Conservation (phyloP, 495 filamentous ascomycete genomes). For the Chaetomium tenue region DNA sequence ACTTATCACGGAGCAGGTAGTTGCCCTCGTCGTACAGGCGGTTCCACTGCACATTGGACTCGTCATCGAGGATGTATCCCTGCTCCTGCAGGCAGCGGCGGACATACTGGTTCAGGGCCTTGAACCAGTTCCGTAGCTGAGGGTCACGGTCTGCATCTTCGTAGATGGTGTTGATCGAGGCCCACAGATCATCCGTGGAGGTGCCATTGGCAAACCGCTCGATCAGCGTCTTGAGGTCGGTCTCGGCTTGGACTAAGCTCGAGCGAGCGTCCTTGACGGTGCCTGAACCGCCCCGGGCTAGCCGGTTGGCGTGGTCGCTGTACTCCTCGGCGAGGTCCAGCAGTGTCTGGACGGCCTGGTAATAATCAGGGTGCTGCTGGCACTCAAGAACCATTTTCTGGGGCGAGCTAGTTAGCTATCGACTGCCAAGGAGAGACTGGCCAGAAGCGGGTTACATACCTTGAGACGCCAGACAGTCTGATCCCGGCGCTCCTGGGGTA, state of each 20-base stretch:
- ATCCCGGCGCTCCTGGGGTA: conserved; percentile 91
- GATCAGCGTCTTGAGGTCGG: conserved; percentile 80
- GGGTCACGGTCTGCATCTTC: conserved; percentile 86
- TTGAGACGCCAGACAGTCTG: conserved; percentile 91
- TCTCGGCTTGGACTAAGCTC: conserved; percentile 67
- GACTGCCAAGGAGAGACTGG: background rate
- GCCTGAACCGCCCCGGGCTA: conserved; percentile 60
- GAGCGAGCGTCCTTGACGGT: conserved; percentile 68
- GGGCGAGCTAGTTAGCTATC: conserved; percentile 19
- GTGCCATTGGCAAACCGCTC: conserved; percentile 97
- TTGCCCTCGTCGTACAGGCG: conserved; percentile 80
- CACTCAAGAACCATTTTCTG: conserved; percentile 95
- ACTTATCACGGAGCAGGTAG: conserved; percentile 84
- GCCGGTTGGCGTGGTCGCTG: conserved; percentile 64
- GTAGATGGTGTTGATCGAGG: conserved; percentile 83
- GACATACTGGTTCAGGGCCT: conserved; percentile 69
- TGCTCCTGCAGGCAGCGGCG: conserved; percentile 82
- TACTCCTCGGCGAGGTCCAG: conserved; percentile 84
- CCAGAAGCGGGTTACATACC: conserved; percentile 23
- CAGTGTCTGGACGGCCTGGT: conserved; percentile 82
- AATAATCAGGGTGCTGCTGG: conserved; percentile 89
- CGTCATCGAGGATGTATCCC: conserved; percentile 85
- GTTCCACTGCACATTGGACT: conserved; percentile 80
- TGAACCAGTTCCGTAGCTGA: conserved; percentile 89
- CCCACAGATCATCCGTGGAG: conserved; percentile 79